These are phyloP conservation scores for Pythium pyrilobum DNA, from an alignment of 352 stramenopile genomes.

Conservation along the genomic window DNA sequence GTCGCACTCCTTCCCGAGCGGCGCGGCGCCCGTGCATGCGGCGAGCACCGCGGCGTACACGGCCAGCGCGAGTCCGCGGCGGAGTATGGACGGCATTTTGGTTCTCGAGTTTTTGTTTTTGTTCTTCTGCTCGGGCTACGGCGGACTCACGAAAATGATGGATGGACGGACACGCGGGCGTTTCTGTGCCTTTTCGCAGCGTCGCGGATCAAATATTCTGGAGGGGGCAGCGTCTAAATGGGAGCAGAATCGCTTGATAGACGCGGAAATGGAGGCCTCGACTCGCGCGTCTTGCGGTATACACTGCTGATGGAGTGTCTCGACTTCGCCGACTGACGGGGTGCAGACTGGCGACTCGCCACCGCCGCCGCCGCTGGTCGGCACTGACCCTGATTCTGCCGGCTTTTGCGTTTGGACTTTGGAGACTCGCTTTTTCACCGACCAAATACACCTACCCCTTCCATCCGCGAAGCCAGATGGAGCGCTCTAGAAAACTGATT, in stretches of 20 bases:
- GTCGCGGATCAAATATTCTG: no score
- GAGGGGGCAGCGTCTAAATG: no score
- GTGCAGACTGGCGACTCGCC: no score
- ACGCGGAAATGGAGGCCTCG: not conserved
- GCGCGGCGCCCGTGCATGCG: not conserved
- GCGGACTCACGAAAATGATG: no score
- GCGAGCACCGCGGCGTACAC: conserved; percentile 2
- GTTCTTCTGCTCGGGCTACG: no score
- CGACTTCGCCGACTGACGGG: conserved; percentile 10
- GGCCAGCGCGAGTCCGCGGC: conserved; percentile 4
- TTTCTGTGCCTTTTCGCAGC: no score
- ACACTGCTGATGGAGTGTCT: conserved; percentile 2
- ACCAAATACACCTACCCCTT: conserved; percentile 15
- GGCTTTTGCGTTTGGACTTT: no score
- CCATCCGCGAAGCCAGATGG: conserved; percentile 7
- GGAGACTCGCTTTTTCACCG: not conserved
- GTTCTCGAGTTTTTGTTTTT: not conserved
- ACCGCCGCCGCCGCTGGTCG: no score
- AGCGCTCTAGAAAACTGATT: not conserved
- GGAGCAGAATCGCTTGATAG: no score
- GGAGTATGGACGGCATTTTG: conserved; percentile 16
- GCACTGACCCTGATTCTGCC: conserved; percentile 7
- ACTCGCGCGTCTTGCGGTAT: not conserved
- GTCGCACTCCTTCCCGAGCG: conserved; percentile 47
- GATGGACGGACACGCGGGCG: no score